Evolutionary conservation across 129 eudicot genomes (phyloP).

Genomic region (Flaveria brownii): DNA sequence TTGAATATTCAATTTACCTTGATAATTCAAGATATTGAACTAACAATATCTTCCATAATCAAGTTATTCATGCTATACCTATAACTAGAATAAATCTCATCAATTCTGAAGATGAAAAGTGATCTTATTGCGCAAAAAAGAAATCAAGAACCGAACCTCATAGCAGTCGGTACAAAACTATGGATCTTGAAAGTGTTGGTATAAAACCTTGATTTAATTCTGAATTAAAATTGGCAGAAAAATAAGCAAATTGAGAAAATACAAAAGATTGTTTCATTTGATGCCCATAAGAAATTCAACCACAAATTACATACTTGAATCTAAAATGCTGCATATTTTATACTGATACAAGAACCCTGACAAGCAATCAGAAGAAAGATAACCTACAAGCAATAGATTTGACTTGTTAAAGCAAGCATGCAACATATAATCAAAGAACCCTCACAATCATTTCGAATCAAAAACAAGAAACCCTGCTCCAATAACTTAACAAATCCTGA

Average conservation of each 20-base stretch:
- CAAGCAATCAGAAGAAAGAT: not conserved
- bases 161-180: not conserved
- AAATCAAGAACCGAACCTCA: not conserved
- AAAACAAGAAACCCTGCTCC: not conserved
- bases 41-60: not conserved
- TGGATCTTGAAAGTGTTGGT: not conserved
- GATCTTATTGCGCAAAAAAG: not conserved
- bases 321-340: not conserved
- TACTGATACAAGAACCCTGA: not conserved
- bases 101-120: not conserved
- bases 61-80: not conserved
- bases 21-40: not conserved
- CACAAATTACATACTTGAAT: not conserved
- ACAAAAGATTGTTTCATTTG: not conserved
- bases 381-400: conserved; percentile 13
- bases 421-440: not conserved
- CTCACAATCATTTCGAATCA: not conserved
- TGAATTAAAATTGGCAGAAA: not conserved
- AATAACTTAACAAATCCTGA: not conserved
- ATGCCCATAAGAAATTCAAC: not conserved
- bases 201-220: not conserved
- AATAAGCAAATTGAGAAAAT: not conserved
- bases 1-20: not conserved
- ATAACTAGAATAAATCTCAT: not conserved
- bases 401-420: too few relatives aligned